Conservation (phyloP, 768 basidiomycete species). For the Podaxis carcinomalis region DNA sequence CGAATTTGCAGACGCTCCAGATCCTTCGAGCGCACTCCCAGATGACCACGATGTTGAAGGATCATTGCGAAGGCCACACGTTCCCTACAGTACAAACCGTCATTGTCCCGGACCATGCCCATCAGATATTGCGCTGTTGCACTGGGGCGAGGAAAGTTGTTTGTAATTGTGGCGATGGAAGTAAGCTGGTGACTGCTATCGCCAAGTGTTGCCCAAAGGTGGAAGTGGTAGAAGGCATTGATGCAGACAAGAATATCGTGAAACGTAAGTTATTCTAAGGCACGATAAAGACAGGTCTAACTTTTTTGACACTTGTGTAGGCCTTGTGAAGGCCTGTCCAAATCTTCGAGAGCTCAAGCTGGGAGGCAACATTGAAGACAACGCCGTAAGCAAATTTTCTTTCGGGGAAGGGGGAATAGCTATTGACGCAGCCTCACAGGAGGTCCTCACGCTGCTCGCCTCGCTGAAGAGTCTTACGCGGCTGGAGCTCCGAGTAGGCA, state of each 20-base stretch:
- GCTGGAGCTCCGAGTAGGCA: neutral
- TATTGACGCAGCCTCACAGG: neutral
- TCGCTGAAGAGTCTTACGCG: neutral
- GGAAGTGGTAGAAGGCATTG: conserved; percentile 21
- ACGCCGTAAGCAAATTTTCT: neutral
- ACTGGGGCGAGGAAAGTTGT: conserved; percentile 20
- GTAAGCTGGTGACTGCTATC: conserved; percentile 23
- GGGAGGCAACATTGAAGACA: neutral
- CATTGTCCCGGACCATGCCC: conserved; percentile 24
- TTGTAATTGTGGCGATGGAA: conserved; percentile 19
- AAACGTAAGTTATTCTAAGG: conserved; percentile 16
- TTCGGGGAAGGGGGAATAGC: neutral
- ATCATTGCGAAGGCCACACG: conserved; percentile 17
- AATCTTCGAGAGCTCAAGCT: conserved; percentile 1
- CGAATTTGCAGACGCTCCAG: conserved; percentile 27
- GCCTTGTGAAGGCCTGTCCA: neutral
- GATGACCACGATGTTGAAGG: conserved; percentile 24
- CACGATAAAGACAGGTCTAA: neutral
- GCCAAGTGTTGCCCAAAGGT: conserved; percentile 18
- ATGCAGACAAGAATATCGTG: conserved; percentile 12
- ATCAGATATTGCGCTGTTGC: conserved; percentile 27
- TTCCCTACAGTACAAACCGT: conserved; percentile 22
- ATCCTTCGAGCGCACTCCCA: conserved; percentile 27
- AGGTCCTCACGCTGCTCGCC: neutral
- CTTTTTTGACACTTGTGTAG: neutral